Evolutionary conservation across 495 filamentous ascomycete species (phyloP).

Genomic region (Daldinia loculata): DNA sequence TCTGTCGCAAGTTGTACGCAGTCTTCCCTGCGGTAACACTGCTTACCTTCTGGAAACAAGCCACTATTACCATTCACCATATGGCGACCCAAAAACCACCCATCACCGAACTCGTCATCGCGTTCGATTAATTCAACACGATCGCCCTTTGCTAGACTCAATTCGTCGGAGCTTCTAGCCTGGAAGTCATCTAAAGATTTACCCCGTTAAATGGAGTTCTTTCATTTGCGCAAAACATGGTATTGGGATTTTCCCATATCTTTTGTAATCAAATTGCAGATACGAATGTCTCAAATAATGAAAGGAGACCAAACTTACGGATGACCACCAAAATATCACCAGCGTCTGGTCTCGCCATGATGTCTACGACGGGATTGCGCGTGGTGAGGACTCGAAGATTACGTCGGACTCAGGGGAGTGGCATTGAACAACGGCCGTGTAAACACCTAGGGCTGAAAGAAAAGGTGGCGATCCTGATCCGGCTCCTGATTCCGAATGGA

Average conservation of each 20-base stretch:
- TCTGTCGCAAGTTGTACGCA: not conserved
- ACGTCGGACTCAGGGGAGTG: constrained; percentile 10
- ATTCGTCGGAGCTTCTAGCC: constrained; percentile 89
- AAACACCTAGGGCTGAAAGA: constrained; percentile 17
- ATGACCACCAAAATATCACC: constrained; percentile 79
- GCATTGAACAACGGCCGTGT: constrained; percentile 17
- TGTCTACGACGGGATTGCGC: constrained; percentile 19
- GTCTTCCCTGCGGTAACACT: not conserved
- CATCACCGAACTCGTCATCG: constrained; percentile 97
- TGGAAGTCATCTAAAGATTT: constrained; percentile 77
- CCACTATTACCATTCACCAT: constrained; percentile 76
- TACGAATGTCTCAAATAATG: constrained; percentile 10
- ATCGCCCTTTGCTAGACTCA: constrained; percentile 86
- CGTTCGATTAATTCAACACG: constrained; percentile 91
- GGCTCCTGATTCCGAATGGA: constrained; percentile 34
- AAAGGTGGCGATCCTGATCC: constrained; percentile 31
- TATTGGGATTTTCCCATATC: not conserved
- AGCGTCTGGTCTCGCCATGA: constrained; percentile 60
- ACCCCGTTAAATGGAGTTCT: constrained; percentile 15
- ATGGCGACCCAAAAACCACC: constrained; percentile 94
- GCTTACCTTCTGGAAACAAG: constrained; percentile 87
- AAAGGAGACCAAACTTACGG: constrained; percentile 65
- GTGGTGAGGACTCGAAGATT: constrained; percentile 4
- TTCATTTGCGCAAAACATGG: constrained; percentile 14
- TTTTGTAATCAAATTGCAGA: constrained; percentile 3